Evolutionary conservation across 306 rosid species (phyloP), one percentile per base, ranked within the genome.

Genomic region (Lathyrus oleraceus): DNA sequence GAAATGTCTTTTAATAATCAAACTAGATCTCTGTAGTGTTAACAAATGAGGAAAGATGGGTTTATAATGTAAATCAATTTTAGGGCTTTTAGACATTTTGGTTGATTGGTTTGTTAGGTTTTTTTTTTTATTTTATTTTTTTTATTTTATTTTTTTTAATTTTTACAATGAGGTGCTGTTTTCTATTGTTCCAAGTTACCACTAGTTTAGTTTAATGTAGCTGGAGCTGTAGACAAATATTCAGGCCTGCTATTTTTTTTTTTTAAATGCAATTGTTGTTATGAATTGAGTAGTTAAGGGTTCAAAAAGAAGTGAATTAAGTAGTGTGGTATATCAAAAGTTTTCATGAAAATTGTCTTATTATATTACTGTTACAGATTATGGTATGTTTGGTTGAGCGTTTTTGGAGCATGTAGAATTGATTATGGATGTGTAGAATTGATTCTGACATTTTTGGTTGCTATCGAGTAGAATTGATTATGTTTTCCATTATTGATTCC

Each of bases 201-300:
- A 17, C n/a, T 59, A 36, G n/a, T 57, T 39, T 25, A 44, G 45
- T 61, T 56, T 20, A 28, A 53, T 47, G 42, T 17, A 6, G 61
- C 39, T 72, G 68, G 53, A 69, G 52, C 52, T 52, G 68, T 64
- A 67, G 43, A 12, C 4, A 65, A 65, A 28, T 19, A 66, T 17
- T 51, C 17, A 12, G 39, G 67, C 23, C 20, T 7, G 60, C 6
- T 51, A 56, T 53, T 53, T 27, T 56, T 45, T 47, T 45, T 65
- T 56, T 45, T 47, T 45, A 57, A 57, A 23, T 76, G 48, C 28
- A 61, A 51, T 25, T 44, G 76, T 67, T 43, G 73, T 12, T 57
- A 57, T 57, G n/a, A 21, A 2, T 21, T 52, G 58, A 52, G 27
- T 9, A 57, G 39, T 57, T 8, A 27, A 27, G 6, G 20, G 38